These are phyloP conservation scores for Fusarium sp. DNA, from an alignment of 2,329 filamentous ascomycete genomes.

Conservation along the genomic window DNA sequence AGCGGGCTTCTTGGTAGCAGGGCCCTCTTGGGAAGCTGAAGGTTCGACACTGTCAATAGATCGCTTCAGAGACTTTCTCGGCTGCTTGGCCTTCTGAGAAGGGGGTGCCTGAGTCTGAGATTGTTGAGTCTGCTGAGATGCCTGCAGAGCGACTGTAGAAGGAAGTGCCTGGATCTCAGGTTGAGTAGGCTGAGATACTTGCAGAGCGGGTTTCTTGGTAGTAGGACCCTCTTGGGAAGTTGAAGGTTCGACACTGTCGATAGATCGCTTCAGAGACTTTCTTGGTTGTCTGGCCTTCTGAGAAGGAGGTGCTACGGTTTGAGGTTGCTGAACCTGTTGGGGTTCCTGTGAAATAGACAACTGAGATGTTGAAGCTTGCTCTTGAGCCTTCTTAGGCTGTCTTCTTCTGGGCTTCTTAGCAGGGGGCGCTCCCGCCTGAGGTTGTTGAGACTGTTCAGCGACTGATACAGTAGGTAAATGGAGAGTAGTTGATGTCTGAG, in stretches of 20 bases:
- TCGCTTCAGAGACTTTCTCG: not conserved
- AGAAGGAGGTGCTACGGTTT: not conserved
- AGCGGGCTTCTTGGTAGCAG: not conserved
- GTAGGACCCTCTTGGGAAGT: not conserved
- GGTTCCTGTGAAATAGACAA: not conserved
- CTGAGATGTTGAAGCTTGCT: not conserved
- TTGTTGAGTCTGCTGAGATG: not conserved
- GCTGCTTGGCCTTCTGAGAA: not conserved
- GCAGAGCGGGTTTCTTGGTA: not conserved
- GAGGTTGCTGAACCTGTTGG: not conserved
- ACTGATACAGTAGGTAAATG: not conserved
- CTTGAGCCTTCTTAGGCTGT: not conserved
- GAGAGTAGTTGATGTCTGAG: not conserved
- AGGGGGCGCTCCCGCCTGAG: not conserved
- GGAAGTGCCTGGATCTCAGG: not conserved
- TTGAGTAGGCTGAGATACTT: not conserved
- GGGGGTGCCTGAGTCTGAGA: not conserved
- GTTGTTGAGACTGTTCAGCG: not conserved
- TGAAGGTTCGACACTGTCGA: not conserved
- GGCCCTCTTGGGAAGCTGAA: not conserved
- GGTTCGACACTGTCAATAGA: not conserved
- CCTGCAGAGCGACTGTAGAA: not conserved
- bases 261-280: not conserved
- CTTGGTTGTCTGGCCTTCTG: not conserved
- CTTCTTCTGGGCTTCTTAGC: not conserved